Conservation (phyloP, 257 asterid species). For the Lavandula angustifolia region DNA sequence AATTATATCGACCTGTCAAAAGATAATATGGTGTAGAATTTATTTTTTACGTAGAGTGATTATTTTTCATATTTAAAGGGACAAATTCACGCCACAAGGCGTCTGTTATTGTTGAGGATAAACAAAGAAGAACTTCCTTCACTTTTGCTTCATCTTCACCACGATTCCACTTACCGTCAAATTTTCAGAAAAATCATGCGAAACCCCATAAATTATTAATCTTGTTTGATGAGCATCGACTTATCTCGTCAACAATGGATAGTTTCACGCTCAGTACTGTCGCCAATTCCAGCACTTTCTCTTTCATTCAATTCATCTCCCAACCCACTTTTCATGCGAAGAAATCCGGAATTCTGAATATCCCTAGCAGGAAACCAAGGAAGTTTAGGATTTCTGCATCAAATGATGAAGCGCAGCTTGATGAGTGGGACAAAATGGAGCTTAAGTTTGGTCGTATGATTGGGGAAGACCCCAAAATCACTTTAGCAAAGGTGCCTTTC, state of each 20-base stretch:
- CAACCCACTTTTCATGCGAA: constrained; percentile 33
- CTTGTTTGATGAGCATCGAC: constrained; percentile 39
- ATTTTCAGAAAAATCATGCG: neutral
- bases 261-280: constrained; percentile 49
- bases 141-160: constrained; percentile 8
- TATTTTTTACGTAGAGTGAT: too few relatives aligned
- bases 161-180: neutral
- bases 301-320: constrained; percentile 42
- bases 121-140: constrained; percentile 2
- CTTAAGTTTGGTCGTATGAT: constrained; percentile 87
- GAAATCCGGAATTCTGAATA: constrained; percentile 40
- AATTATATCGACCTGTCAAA: too few relatives aligned
- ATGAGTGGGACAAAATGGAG: constrained; percentile 88
- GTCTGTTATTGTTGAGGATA: constrained; percentile 26
- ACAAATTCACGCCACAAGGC: too few relatives aligned
- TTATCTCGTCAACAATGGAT: constrained; percentile 53
- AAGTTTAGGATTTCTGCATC: constrained; percentile 58
- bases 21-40: too few relatives aligned
- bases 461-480: constrained; percentile 95
- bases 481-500: constrained; percentile 76
- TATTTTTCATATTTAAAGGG: too few relatives aligned
- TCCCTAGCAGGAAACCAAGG: constrained; percentile 49
- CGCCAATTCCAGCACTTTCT: constrained; percentile 38
- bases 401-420: constrained; percentile 66
- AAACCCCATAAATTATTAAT: constrained; percentile 21